Conservation (phyloP, 768 basidiomycete genomes). For the Lentinula boryana region DNA sequence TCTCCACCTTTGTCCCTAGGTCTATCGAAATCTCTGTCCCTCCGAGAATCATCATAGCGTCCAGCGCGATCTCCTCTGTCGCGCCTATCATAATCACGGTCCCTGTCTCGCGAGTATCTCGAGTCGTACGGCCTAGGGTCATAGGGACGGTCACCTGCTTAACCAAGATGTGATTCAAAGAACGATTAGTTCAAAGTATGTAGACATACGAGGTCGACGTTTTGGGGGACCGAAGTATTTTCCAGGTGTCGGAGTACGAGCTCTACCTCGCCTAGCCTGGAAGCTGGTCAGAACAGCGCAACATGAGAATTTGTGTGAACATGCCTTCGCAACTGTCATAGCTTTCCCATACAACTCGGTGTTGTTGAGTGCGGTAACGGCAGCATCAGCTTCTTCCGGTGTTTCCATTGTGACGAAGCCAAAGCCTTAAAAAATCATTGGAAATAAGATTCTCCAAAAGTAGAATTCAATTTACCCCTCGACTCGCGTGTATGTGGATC, state of each 20-base stretch:
- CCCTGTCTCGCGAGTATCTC: conserved; percentile 58
- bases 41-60: conserved; percentile 14
- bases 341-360: conserved; percentile 85
- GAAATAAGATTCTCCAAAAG: conserved; percentile 58
- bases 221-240: conserved; percentile 93
- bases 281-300: background rate
- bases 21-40: conserved; percentile 9
- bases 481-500: conserved; percentile 67
- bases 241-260: conserved; percentile 90
- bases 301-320: conserved; percentile 2
- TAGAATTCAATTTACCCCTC: conserved; percentile 49
- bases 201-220: conserved; percentile 48
- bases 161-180: background rate
- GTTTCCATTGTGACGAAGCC: conserved; percentile 82
- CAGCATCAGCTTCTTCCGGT: conserved; percentile 85
- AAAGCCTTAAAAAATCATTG: conserved; percentile 21
- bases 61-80: conserved; percentile 25
- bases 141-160: conserved; percentile 75
- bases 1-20: background rate
- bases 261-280: conserved; percentile 80
- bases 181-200: background rate
- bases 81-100: conserved; percentile 29
- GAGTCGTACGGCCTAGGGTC: conserved; percentile 90
- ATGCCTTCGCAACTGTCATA: conserved; percentile 80
- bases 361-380: conserved; percentile 75